Percentiles rank a stretch among this genome's conserved stretches.
Evolutionary conservation across 2,329 filamentous ascomycete genomes (phyloP).

Genomic region (Phyllosticta citribraziliensis): DNA sequence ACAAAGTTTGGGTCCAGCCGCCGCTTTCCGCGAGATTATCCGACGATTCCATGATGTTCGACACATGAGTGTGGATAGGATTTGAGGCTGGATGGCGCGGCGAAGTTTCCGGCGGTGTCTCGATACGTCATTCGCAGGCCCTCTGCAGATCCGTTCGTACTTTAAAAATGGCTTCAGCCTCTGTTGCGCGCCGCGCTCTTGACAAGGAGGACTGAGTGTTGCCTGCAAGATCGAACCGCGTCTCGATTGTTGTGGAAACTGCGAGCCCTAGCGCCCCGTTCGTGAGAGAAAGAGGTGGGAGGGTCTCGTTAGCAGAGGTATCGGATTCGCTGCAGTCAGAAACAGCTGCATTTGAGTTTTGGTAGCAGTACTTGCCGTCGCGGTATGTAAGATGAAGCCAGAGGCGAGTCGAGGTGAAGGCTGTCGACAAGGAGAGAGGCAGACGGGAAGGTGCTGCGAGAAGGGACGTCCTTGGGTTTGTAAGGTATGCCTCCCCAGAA

Average conservation of each 20-base stretch:
- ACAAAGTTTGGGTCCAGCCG: not conserved
- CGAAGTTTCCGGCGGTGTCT: not conserved
- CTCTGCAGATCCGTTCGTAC: not conserved
- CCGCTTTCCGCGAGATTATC: not conserved
- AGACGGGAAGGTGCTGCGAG: not conserved
- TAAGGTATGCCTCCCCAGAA: too few relatives aligned
- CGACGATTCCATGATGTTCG: not conserved
- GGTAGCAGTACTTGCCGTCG: not conserved
- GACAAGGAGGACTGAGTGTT: not conserved
- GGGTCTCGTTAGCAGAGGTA: not conserved
- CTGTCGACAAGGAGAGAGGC: not conserved
- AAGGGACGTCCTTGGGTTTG: not conserved
- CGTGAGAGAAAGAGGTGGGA: not conserved
- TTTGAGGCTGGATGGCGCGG: not conserved
- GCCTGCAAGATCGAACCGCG: not conserved
- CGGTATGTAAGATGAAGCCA: not conserved
- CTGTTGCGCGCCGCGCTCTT: not conserved
- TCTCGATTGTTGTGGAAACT: not conserved
- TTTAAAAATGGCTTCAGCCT: not conserved
- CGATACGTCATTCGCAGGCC: not conserved
- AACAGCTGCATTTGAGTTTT: not conserved
- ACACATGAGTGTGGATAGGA: not conserved
- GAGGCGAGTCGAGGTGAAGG: not conserved
- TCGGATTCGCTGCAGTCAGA: not conserved
- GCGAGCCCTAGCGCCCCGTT: not conserved